Evolutionary conservation across 805 yeast species (phyloP).

Genomic region (Ogataea trehaloabstinens): DNA sequence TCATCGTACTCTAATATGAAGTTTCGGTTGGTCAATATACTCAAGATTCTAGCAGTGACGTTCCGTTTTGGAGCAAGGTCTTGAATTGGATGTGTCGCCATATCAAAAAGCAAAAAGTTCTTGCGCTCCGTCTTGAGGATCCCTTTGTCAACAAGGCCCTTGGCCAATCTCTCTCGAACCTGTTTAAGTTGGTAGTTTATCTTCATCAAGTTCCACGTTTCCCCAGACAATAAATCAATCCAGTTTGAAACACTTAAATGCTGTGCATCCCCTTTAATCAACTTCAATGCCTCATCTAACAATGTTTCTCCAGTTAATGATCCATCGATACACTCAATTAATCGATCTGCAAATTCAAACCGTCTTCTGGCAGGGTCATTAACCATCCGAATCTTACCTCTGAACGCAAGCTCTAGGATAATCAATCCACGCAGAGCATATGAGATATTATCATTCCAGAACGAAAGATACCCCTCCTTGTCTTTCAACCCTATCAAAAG

Average conservation of each 20-base stretch:
- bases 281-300: slow-evolving; percentile 86
- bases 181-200: slow-evolving; percentile 94
- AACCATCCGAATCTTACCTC: slow-evolving; percentile 84
- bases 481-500: slow-evolving; percentile 90
- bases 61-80: slow-evolving; percentile 84
- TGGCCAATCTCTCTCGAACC: slow-evolving; percentile 93
- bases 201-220: slow-evolving; percentile 95
- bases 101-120: slow-evolving; percentile 90
- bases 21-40: slow-evolving; percentile 69
- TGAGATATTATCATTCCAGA: slow-evolving; percentile 97
- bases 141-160: slow-evolving; percentile 96
- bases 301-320: slow-evolving; percentile 92
- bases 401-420: slow-evolving; percentile 83
- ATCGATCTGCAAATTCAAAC: slow-evolving; percentile 82
- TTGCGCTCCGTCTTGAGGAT: slow-evolving; percentile 93
- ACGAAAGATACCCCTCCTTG: slow-evolving; percentile 92
- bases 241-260: slow-evolving; percentile 78
- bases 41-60: slow-evolving; percentile 68
- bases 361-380: slow-evolving; percentile 91
- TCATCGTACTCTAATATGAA: slow-evolving; percentile 52
- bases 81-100: slow-evolving; percentile 97
- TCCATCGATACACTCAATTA: slow-evolving; percentile 82
- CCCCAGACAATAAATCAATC: slow-evolving; percentile 93
- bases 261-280: slow-evolving; percentile 83
- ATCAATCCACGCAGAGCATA: slow-evolving; percentile 96